These are phyloP conservation scores for Penicillium sp. DNA, from an alignment of 2,329 filamentous ascomycete genomes.

Conservation along the genomic window DNA sequence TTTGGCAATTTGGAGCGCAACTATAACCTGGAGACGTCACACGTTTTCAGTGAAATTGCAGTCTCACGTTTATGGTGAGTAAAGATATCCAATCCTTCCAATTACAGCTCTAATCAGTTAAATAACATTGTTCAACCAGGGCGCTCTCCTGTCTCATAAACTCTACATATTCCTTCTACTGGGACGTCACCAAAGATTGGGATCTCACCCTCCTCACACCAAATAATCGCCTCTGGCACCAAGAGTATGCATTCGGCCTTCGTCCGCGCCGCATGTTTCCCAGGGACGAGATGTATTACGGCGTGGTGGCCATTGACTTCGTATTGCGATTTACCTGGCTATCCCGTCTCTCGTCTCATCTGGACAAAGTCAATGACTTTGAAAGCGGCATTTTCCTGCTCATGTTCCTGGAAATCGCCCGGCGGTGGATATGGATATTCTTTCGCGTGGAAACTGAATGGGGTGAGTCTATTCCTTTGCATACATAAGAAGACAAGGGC, in stretches of 20 bases:
- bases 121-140: constrained; percentile 45
- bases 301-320: constrained; percentile 72
- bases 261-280: constrained; percentile 71
- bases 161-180: constrained; percentile 94
- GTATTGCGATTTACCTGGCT: constrained; percentile 86
- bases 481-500: background rate
- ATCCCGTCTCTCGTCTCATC: constrained; percentile 75
- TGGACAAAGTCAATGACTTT: constrained; percentile 79
- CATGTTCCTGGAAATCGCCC: constrained; percentile 78
- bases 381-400: constrained; percentile 87
- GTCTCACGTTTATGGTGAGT: constrained; percentile 54
- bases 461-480: constrained; percentile 49
- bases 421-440: constrained; percentile 96
- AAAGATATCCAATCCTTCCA: background rate
- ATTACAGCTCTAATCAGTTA: background rate
- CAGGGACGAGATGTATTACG: constrained; percentile 72
- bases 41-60: constrained; percentile 51
- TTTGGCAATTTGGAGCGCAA: constrained; percentile 70
- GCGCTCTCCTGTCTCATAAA: constrained; percentile 73
- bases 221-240: constrained; percentile 36
- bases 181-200: constrained; percentile 97
- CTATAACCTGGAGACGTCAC: constrained; percentile 49
- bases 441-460: constrained; percentile 93
- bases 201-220: constrained; percentile 77
- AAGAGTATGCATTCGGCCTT: constrained; percentile 70